Conservation (phyloP, 2,329 filamentous ascomycete species). For the Aureobasidium lini region DNA sequence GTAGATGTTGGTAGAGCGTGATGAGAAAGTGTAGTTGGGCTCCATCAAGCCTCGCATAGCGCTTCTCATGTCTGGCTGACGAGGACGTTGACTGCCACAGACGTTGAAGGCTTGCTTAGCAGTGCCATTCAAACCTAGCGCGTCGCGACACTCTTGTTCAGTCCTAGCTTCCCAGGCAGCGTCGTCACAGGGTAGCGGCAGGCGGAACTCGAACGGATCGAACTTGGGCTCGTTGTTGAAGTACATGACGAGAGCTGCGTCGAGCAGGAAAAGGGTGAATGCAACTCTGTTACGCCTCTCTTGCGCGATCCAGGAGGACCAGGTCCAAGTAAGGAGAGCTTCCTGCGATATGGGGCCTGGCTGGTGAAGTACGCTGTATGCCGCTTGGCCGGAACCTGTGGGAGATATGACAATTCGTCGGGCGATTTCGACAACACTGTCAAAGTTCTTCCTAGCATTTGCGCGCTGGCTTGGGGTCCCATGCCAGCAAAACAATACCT, state of each 20-base stretch:
- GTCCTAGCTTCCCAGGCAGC: constrained; percentile 63
- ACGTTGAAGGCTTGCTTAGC: constrained; percentile 51
- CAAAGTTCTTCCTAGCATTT: constrained; percentile 52
- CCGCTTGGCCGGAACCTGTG: constrained; percentile 38
- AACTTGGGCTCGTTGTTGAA: constrained; percentile 62
- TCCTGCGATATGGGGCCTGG: constrained; percentile 38
- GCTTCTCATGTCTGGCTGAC: constrained; percentile 57
- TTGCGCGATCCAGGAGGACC: constrained; percentile 62
- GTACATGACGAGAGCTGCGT: constrained; percentile 60
- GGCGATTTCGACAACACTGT: constrained; percentile 49
- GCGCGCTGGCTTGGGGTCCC: constrained; percentile 60
- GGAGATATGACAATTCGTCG: constrained; percentile 52
- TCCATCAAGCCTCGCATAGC: constrained; percentile 57
- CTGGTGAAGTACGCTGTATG: constrained; percentile 54
- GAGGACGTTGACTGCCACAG: constrained; percentile 55
- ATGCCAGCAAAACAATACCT: constrained; percentile 61
- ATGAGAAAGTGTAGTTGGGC: constrained; percentile 51
- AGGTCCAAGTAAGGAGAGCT: constrained; percentile 52
- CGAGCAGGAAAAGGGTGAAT: constrained; percentile 57
- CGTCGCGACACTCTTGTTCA: constrained; percentile 53
- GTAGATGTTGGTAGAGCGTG: constrained; percentile 61
- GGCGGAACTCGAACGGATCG: constrained; percentile 54
- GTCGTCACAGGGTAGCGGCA: constrained; percentile 67
- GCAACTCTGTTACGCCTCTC: constrained; percentile 60
- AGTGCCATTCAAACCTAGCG: constrained; percentile 56